phyloP scores from a whole-genome alignment of 192 early-diverging fungal species.

The Ramicandelaber brevisporus region DNA sequence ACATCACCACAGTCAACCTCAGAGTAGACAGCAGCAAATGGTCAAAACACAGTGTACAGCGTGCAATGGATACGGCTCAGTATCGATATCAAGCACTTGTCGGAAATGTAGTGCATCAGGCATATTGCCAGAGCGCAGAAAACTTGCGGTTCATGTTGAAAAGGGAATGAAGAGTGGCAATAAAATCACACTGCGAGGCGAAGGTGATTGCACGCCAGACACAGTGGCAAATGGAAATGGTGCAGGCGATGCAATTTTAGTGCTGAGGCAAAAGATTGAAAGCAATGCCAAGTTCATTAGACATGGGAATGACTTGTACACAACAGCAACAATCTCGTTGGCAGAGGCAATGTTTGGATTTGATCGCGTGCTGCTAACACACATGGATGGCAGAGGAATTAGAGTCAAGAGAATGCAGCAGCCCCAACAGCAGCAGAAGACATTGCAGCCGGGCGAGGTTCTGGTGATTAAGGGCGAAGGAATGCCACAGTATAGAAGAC shows the following conservation, averaged over 20 bases:
- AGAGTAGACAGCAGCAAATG: conserved; percentile 46
- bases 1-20: conserved; percentile 10
- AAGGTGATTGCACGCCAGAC: conserved; percentile 87
- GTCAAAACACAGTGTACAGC: conserved; percentile 28
- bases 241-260: conserved; percentile 85
- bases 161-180: conserved; percentile 84
- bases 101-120: conserved; percentile 83
- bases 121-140: conserved; percentile 61
- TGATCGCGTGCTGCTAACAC: conserved; percentile 41
- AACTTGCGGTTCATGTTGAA: conserved; percentile 76
- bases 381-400: conserved; percentile 72
- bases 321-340: conserved; percentile 56
- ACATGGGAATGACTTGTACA: conserved; percentile 53
- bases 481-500: conserved; percentile 60
- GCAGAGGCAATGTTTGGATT: conserved; percentile 86
- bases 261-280: conserved; percentile 64
- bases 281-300: conserved; percentile 53
- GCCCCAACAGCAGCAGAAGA: conserved; percentile 54
- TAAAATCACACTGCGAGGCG: conserved; percentile 69
- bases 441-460: conserved; percentile 69
- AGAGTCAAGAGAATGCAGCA: too few species aligned
- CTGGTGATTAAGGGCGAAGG: conserved; percentile 70
- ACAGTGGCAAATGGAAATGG: too few species aligned
- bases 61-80: conserved; percentile 52
- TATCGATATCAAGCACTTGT: conserved; percentile 67